Base-by-base conservation (phyloP, 805 yeast genomes). In the Metschnikowia reukaufii region DNA sequence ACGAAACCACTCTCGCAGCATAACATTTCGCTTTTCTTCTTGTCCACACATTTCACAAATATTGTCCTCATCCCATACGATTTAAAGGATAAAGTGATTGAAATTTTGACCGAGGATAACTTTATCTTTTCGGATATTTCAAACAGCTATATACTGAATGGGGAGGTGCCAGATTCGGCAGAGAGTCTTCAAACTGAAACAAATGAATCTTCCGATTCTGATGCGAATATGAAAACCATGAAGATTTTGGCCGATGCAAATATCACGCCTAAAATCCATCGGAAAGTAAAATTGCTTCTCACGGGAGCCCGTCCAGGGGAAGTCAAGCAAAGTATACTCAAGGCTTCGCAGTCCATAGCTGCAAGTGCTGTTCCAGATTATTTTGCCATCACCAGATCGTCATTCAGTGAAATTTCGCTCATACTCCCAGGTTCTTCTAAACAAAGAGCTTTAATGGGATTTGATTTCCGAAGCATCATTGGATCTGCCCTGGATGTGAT, bases 31-130 rank as follows among this genome's bases (percentile, higher is more conserved):
- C 67, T 83, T 29, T 83, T 81, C 58, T 83, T 83, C 62, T 61
- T 83, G 27, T 74, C 83, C 15, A 79, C 83, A 29, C 84, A 83
- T 62, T 82, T 81, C 61, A 76, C 82, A 34, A 86, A 83, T 61
- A 78, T 79, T 39, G 82, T 83, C 18, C 65, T 83, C 39, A 71
- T 82, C n/a, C 88, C 88, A 0, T 61, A 60, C 31, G 55, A 58
- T 5, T 67, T 71, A 6, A 72, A 73, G 50, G 67, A 64, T 1
- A 68, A 72, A 46, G 86, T 81, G 1, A 61, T 77, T 4, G 56
- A 59, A 25, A 71, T 80, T 3, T 61, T 83, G 34, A 69, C 74
- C 15, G 63, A 63, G 29, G 65, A 68, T 35, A 66, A 72, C 36
- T 79, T 78, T 55, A 61, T 62, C 32, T 77, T 76, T 57, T 72